A percentile compares a stretch with the other conserved stretches of the same genome.
These are phyloP conservation scores for Umbelopsis sp. DNA, from an alignment of 192 early-diverging fungal species.

Conservation along the genomic window DNA sequence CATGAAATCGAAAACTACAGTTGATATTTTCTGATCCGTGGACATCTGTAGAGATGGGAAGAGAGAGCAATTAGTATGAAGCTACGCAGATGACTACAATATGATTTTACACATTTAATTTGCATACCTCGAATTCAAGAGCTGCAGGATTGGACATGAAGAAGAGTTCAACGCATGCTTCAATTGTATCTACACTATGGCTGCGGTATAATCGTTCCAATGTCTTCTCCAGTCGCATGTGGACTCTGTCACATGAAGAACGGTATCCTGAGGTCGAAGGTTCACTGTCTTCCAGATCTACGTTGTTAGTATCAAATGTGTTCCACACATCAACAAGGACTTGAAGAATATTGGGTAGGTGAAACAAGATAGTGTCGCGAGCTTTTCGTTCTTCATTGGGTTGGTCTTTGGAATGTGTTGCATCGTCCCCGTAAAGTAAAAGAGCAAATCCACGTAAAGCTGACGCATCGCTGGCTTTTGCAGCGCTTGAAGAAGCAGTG, in stretches of 20 bases:
- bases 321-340: slow-evolving; percentile 55
- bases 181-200: slow-evolving; percentile 58
- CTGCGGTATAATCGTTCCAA: slow-evolving; percentile 56
- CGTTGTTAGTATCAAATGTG: slow-evolving; percentile 28
- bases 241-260: not conserved
- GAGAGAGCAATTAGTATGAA: not conserved
- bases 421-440: slow-evolving; percentile 17
- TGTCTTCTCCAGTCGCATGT: slow-evolving; percentile 33
- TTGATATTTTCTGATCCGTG: slow-evolving; percentile 9
- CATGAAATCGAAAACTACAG: slow-evolving; percentile 17
- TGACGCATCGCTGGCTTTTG: slow-evolving; percentile 1
- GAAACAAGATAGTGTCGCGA: slow-evolving; percentile 48
- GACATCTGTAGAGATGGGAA: not conserved
- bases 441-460: slow-evolving; percentile 11
- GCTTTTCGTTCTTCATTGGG: slow-evolving; percentile 31
- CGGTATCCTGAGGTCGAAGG: not conserved
- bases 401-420: not conserved
- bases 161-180: slow-evolving; percentile 68
- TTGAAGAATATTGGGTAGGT: slow-evolving; percentile 47
- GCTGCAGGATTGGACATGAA: slow-evolving; percentile 56
- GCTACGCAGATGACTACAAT: too few species aligned
- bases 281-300: not conserved
- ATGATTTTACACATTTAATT: too few species aligned
- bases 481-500: not conserved
- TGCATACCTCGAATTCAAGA: slow-evolving; percentile 45